A percentile compares a stretch with the other conserved stretches of the same genome.
phyloP scores from a whole-genome alignment of 2,329 filamentous ascomycete genomes.

The Aspergillus tanneri region DNA sequence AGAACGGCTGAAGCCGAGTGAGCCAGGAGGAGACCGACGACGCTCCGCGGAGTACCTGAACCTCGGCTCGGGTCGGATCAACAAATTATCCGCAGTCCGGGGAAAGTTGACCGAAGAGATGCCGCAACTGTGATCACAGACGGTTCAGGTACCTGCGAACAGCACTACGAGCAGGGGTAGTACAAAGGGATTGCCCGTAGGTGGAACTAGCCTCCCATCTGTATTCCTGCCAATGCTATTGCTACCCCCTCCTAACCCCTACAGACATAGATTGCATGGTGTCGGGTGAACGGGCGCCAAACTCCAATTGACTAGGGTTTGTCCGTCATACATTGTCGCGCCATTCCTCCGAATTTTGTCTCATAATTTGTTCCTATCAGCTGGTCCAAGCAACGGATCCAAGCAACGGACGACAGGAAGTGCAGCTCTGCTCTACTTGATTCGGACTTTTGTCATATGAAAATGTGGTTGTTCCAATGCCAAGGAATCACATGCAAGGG shows the following conservation, averaged over 20 bases:
- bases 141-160: no score
- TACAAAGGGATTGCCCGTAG: no score
- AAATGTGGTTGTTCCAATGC: no score
- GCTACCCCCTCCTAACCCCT: not conserved
- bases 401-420: conserved; percentile 8
- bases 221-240: no score
- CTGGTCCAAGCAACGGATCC: no score
- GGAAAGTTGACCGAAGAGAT: no score
- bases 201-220: no score
- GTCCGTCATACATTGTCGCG: not conserved
- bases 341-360: conserved; percentile 7
- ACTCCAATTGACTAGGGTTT: conserved; percentile 3
- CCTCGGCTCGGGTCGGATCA: conserved; percentile 30
- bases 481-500: no score
- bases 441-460: no score
- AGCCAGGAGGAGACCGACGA: conserved; percentile 3
- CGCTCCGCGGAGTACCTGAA: conserved; percentile 9
- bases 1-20: conserved; percentile 6
- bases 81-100: not conserved
- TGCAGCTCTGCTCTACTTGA: no score
- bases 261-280: not conserved
- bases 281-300: conserved; percentile 19
- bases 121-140: no score
- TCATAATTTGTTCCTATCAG: not conserved
- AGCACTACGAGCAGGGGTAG: no score